These are phyloP conservation scores for Gastroboletus turbinatus DNA, from an alignment of 1,284 basidiomycete genomes.

Conservation along the genomic window DNA sequence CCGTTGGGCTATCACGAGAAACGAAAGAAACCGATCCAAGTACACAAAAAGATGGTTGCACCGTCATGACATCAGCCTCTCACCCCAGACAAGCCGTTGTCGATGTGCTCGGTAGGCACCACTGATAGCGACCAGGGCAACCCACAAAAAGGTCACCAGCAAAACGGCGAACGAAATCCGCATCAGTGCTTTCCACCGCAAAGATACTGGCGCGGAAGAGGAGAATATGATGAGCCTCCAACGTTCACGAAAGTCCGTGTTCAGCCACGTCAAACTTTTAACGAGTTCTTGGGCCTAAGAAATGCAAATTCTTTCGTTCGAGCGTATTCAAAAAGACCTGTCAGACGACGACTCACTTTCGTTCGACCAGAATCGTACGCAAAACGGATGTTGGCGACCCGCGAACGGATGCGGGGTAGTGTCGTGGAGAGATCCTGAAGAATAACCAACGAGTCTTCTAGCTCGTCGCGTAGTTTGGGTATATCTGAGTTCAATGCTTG, in stretches of 20 bases:
- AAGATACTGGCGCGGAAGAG: slow-evolving; percentile 62
- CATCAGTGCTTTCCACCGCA: slow-evolving; percentile 62
- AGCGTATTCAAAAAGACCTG: neutral
- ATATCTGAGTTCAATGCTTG: slow-evolving; percentile 56
- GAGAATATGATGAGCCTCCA: slow-evolving; percentile 72
- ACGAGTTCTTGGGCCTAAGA: slow-evolving; percentile 59
- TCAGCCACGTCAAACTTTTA: slow-evolving; percentile 64
- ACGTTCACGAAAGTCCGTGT: slow-evolving; percentile 70
- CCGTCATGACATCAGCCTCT: slow-evolving; percentile 62
- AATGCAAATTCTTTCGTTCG: neutral
- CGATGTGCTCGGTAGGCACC: slow-evolving; percentile 70
- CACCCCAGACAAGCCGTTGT: slow-evolving; percentile 73
- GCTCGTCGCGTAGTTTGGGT: slow-evolving; percentile 55
- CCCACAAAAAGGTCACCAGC: slow-evolving; percentile 55
- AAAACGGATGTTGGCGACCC: slow-evolving; percentile 55
- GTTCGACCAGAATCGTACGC: slow-evolving; percentile 68
- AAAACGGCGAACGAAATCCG: slow-evolving; percentile 55
- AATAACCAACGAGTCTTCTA: slow-evolving; percentile 54
- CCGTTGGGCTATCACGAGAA: neutral
- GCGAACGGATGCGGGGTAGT: slow-evolving; percentile 58
- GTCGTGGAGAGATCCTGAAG: slow-evolving; percentile 51
- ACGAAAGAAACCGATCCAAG: neutral
- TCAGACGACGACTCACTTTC: slow-evolving; percentile 44
- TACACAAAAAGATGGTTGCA: neutral
- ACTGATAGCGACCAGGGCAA: slow-evolving; percentile 57